Evolutionary conservation across 257 asterid species (phyloP), one percentile per base, ranked within the genome.

Genomic region (Linaria vulgaris): DNA sequence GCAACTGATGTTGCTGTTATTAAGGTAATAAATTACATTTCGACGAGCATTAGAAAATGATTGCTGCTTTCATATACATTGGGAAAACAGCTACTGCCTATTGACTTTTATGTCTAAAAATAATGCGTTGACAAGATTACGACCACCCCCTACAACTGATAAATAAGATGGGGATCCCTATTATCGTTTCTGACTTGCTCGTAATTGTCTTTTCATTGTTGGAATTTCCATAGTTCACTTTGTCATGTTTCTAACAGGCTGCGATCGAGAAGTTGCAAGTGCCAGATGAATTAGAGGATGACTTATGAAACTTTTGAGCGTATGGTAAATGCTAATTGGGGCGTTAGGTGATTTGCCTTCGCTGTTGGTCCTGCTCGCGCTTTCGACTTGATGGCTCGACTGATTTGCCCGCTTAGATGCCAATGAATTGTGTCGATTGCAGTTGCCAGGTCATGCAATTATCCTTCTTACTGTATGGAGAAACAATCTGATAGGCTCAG

Each of bases 1-100:
- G 95, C 97, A 48, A 82, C 97, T 22, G 97, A 94, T 69, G 95
- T 94, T 74, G 97, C 99, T 49, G 64, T 86, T 68, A 94, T 94
- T 72, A 90, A 94, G 97, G 98, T 88, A 68, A 71, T 53, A 53
- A 34, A 37, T 39, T 58, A 9, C 16, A 27, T 56, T 56, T 31
- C 56, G n/a, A n/a, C n/a, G n/a, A n/a, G n/a, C n/a, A n/a, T n/a
- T n/a, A n/a, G n/a, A n/a, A n/a, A n/a, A n/a, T n/a, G n/a, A n/a
- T n/a, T n/a, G n/a, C n/a, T n/a, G n/a, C n/a, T n/a, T n/a, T n/a
- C n/a, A n/a, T n/a, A n/a, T n/a, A n/a, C n/a, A n/a, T n/a, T n/a
- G n/a, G n/a, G n/a, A n/a, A n/a, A n/a, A n/a, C n/a, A n/a, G n/a
- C n/a, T n/a, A n/a, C n/a, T n/a, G n/a, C n/a, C n/a, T n/a, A n/a